Evolutionary conservation across 2,329 filamentous ascomycete genomes (phyloP), one percentile per base, ranked within the genome.

Genomic region (Colletotrichum melonis): DNA sequence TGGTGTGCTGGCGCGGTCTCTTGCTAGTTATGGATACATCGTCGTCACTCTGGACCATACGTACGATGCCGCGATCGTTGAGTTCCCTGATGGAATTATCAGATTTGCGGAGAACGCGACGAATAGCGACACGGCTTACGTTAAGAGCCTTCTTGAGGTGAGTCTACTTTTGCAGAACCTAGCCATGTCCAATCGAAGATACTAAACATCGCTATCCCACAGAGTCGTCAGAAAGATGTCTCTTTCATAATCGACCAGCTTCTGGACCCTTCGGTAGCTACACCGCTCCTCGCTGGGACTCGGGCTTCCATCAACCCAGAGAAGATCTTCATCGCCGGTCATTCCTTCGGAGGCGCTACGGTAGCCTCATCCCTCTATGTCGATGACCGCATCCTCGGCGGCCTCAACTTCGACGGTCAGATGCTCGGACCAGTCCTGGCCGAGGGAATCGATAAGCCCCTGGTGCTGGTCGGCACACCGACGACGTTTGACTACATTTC

Each of bases 1-100:
- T 75, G 81, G 78, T 9, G 82, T 81, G 5, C 80, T 85, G 64
- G 84, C 85, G 1, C 81, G 82, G 4, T 82, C 85, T 4, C 79
- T 89, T 5, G 85, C 86, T 0, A 85, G 84, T 16, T 79, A 83
- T 8, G 87, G 87, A 0, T 85, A 83, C 63, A 80, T 83, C 1
- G 84, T 89, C 2, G 78, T 87, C 22, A 78, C 85, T 0, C 77
- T 89, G 24, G 88, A 89, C 67, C 87, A 88, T 63, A 82, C 87
- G 0, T 84, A 85, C 46, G 87, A 88, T 60, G 80, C 83, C 0
- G 62, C 76, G 1, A 78, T 87, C 19, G 82, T 89, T 8, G 82
- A 88, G 66, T 88, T 86, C 30, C 84, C 86, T 0, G 79, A 87
- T 67, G 86, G 83, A 5, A 79, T 79, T 1, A 70, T 82, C 11